Percentiles rank a stretch among this genome's conserved stretches.
phyloP scores from a whole-genome alignment of 108 stramenopile species.

The Pseudonitzschia multistriata region DNA sequence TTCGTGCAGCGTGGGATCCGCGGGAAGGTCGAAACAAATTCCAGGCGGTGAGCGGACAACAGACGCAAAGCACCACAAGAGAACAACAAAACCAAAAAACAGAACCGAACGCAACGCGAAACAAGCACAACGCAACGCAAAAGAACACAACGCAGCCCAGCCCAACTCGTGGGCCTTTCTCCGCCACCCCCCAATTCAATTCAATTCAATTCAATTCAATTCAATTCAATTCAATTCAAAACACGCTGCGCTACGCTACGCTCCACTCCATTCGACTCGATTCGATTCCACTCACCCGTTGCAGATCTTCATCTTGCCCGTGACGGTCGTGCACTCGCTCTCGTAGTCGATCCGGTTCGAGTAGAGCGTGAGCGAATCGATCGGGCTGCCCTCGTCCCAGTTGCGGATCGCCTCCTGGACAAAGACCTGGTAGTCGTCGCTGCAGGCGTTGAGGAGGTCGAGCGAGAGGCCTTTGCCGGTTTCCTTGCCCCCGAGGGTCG shows the following conservation, averaged over 20 bases:
- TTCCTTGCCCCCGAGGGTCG: background rate
- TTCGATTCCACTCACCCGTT: conserved; percentile 39
- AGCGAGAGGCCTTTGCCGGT: conserved; percentile 47
- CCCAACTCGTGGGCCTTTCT: no score
- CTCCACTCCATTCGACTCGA: background rate
- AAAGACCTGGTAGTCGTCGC: conserved; percentile 48
- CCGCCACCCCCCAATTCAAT: no score
- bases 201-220: background rate
- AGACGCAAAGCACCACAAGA: background rate
- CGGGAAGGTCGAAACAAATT: background rate
- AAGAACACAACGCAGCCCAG: background rate
- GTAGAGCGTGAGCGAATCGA: conserved; percentile 63
- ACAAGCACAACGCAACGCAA: background rate
- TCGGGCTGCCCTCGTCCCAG: conserved; percentile 74
- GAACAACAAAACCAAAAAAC: background rate
- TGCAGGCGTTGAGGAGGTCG: conserved; percentile 63
- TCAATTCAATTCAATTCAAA: background rate
- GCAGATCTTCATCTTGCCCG: conserved; percentile 67
- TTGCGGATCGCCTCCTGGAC: conserved; percentile 52
- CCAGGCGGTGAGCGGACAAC: background rate
- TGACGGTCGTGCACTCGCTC: conserved; percentile 44
- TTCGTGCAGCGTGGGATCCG: no score
- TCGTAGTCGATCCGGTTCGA: conserved; percentile 37
- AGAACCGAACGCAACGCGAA: background rate
- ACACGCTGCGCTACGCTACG: no score